Base-by-base conservation (phyloP, 352 stramenopile genomes). In the Blastocystis sp. region DNA sequence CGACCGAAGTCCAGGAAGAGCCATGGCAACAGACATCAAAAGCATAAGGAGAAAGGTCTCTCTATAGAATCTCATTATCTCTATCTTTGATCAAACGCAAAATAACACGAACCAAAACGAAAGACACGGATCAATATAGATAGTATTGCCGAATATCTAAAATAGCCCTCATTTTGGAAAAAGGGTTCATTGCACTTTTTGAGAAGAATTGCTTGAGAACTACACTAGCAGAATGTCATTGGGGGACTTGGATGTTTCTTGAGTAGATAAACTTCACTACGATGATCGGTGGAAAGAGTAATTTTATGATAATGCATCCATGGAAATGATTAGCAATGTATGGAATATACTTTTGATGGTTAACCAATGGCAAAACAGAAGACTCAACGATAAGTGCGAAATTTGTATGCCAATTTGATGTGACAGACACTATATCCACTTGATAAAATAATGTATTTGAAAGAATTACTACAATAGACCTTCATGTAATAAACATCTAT, bases 301-400 rank as follows among this genome's bases (percentile, higher is more conserved):
- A 88, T 26, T 73, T 66, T 56, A 64, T 41, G 55, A 99, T 99
- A 96, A 99, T 87, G 94, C 98, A 91, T 93, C 99, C n/a, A 99
- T 99, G 91, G 96, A 96, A 53, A 98, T 99, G 90, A 97, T 98
- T 89, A 98, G 98, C 91, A 98, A 99, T 93, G 93, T 99, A 6
- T 96, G 99, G 93, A 97, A 99, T 92, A 97, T 99, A 43, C 98
- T 98, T 91, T 96, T 92, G 69, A 95, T 95, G 61, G 98, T 98
- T 91, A 34, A 34, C 1, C 29, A 34, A 34, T 34, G 29, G 29
- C n/a, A 34, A 34, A 1, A 34, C 29, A 34, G 29, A 34, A 34
- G 29, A 34, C 29, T 34, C 29, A 34, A 34, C 29, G 29, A 34
- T 34, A 34, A 34, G 29, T 34, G 29, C 29, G 29, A 34, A 34